Evolutionary conservation across 768 basidiomycete genomes (phyloP).

Genomic region (Hemileccinum impolitum): DNA sequence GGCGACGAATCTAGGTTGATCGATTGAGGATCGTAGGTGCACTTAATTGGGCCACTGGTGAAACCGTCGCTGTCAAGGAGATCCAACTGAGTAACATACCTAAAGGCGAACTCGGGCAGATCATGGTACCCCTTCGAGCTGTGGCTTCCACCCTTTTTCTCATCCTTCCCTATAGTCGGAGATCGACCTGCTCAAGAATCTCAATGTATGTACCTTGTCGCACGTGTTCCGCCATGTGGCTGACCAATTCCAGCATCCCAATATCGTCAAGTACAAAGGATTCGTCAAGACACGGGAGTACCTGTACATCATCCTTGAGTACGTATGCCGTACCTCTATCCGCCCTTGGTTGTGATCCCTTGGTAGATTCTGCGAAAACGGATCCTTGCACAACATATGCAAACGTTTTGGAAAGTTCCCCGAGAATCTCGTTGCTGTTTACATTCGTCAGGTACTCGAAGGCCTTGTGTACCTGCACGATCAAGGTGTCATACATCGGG

Average conservation of each 20-base stretch:
- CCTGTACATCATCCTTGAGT: constrained; percentile 97
- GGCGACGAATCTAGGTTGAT: constrained; percentile 57
- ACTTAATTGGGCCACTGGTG: constrained; percentile 93
- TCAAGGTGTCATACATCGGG: constrained; percentile 98
- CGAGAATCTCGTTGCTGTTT: constrained; percentile 92
- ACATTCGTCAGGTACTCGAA: constrained; percentile 94
- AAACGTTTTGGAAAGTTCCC: constrained; percentile 99
- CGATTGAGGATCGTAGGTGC: constrained; percentile 65
- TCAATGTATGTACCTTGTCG: constrained; percentile 60
- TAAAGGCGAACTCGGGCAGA: constrained; percentile 89
- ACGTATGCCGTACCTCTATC: constrained; percentile 24
- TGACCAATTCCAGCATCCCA: constrained; percentile 65
- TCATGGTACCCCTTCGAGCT: constrained; percentile 64
- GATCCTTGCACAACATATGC: constrained; percentile 90
- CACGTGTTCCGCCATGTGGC: constrained; percentile 1
- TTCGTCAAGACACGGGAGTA: constrained; percentile 94
- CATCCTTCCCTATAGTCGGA: constrained; percentile 61
- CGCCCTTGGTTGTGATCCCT: constrained; percentile 6
- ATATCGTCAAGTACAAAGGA: constrained; percentile 99
- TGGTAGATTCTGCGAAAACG: constrained; percentile 92
- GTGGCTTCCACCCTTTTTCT: constrained; percentile 1
- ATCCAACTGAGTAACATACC: constrained; percentile 94
- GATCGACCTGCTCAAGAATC: constrained; percentile 95
- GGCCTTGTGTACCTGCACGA: constrained; percentile 97
- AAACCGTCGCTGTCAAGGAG: constrained; percentile 98